Evolutionary conservation across 1,284 basidiomycete genomes (phyloP).

Genomic region (Trametes versicolor): DNA sequence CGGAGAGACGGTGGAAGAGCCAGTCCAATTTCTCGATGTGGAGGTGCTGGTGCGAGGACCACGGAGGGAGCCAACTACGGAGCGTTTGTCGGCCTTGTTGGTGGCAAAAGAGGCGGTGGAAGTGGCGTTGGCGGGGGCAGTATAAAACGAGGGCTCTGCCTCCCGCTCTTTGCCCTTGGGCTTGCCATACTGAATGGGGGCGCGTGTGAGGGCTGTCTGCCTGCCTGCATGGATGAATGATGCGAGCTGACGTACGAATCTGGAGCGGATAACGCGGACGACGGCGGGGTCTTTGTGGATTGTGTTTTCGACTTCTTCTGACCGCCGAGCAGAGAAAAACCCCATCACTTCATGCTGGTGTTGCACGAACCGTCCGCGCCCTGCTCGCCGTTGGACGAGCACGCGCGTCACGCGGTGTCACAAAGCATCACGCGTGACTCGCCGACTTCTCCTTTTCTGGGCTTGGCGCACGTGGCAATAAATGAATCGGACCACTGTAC

Average conservation of each 20-base stretch:
- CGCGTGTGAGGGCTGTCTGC: conserved; percentile 23
- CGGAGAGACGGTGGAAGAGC: conserved; percentile 30
- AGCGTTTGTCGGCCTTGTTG: conserved; percentile 35
- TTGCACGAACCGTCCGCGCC: conserved; percentile 3
- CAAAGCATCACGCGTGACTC: conserved; percentile 7
- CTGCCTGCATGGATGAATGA: conserved; percentile 25
- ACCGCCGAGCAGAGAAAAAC: conserved; percentile 53
- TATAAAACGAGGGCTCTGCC: conserved; percentile 35
- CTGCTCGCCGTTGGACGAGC: background rate
- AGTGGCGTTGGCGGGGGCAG: conserved; percentile 45
- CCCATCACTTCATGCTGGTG: conserved; percentile 50
- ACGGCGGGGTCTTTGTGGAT: conserved; percentile 54
- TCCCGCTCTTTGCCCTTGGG: conserved; percentile 69
- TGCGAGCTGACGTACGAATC: conserved; percentile 65
- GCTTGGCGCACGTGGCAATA: too few relatives aligned
- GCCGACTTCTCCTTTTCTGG: too few relatives aligned
- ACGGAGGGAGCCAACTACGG: conserved; percentile 35
- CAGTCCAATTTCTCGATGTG: conserved; percentile 34
- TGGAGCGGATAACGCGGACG: conserved; percentile 74
- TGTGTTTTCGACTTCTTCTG: conserved; percentile 42
- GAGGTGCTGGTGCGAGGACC: conserved; percentile 32
- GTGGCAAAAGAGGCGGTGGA: conserved; percentile 45
- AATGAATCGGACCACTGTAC: conserved; percentile 24
- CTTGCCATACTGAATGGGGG: conserved; percentile 65
- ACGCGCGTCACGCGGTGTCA: conserved; percentile 18